These are phyloP conservation scores for Alternaria sp. DNA, from an alignment of 2,329 filamentous ascomycete genomes.

Conservation along the genomic window DNA sequence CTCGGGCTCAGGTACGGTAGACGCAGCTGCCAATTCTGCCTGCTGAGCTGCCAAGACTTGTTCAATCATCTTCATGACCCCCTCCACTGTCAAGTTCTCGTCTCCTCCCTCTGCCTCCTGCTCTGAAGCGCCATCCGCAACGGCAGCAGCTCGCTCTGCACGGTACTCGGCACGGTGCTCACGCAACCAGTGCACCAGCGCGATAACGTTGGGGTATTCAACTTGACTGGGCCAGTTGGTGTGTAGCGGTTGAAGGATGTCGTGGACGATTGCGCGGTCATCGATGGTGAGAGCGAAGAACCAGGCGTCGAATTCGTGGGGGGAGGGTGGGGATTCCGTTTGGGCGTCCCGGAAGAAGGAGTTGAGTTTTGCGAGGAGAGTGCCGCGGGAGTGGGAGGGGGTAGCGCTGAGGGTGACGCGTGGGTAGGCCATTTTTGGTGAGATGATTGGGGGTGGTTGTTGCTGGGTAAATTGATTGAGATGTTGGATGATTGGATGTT, in stretches of 20 bases:
- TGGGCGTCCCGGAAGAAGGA: background rate
- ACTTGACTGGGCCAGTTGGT: background rate
- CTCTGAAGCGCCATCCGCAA: background rate
- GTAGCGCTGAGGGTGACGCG: background rate
- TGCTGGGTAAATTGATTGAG: no score
- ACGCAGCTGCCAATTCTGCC: background rate
- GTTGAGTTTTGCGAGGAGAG: background rate
- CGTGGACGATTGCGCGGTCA: background rate
- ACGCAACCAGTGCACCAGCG: background rate
- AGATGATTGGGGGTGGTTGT: background rate
- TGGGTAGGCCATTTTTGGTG: background rate
- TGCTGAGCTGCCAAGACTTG: background rate
- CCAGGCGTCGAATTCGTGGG: background rate
- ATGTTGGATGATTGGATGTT: no score
- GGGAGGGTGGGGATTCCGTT: rapidly evolving
- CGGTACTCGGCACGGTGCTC: background rate
- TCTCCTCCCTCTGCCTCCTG: background rate
- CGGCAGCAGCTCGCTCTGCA: background rate
- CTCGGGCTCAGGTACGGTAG: background rate
- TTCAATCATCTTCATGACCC: background rate
- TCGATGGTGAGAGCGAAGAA: background rate
- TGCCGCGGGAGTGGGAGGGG: background rate
- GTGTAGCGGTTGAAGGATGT: background rate
- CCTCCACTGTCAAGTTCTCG: no score
- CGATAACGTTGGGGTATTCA: background rate